Evolutionary conservation across 257 asterid genomes (phyloP).

Genomic region (Solanum raphanifolium): DNA sequence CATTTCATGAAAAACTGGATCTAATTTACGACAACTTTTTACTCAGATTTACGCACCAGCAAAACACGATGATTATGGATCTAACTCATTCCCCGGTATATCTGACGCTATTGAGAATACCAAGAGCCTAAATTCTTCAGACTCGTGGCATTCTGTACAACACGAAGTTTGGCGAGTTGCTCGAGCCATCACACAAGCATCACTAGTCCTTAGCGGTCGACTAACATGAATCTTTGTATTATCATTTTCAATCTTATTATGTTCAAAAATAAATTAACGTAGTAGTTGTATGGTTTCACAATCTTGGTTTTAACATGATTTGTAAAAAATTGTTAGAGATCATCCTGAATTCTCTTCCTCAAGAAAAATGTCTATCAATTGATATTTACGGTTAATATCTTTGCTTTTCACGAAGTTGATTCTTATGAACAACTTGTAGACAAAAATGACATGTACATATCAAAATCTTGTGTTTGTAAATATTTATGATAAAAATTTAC

Average conservation of each 20-base stretch:
- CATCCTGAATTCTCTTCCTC: not conserved
- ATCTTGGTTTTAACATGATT: not conserved
- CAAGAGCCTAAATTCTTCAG: constrained; percentile 20
- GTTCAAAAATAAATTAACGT: too few species aligned
- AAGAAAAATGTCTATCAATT: not conserved
- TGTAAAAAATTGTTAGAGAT: not conserved
- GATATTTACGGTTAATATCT: rapidly evolving
- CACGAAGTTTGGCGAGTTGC: constrained; percentile 86
- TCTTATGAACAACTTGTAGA: not conserved
- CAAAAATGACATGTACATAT: not conserved
- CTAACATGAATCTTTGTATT: constrained; percentile 23
- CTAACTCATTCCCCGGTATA: constrained; percentile 63
- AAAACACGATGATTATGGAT: constrained; percentile 61
- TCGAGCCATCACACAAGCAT: constrained; percentile 72
- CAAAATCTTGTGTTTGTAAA: too few species aligned
- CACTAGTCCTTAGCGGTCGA: constrained; percentile 52
- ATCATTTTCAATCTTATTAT: not conserved
- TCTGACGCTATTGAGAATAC: constrained; percentile 58
- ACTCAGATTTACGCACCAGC: constrained; percentile 75
- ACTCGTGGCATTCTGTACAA: constrained; percentile 55
- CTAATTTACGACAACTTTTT: constrained; percentile 1
- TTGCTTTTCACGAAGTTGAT: not conserved
- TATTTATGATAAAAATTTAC: too few species aligned
- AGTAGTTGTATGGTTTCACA: not conserved
- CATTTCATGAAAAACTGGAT: not conserved